Base-by-base conservation (phyloP, 2,329 filamentous ascomycete species). In the Cladosporium colombiae region DNA sequence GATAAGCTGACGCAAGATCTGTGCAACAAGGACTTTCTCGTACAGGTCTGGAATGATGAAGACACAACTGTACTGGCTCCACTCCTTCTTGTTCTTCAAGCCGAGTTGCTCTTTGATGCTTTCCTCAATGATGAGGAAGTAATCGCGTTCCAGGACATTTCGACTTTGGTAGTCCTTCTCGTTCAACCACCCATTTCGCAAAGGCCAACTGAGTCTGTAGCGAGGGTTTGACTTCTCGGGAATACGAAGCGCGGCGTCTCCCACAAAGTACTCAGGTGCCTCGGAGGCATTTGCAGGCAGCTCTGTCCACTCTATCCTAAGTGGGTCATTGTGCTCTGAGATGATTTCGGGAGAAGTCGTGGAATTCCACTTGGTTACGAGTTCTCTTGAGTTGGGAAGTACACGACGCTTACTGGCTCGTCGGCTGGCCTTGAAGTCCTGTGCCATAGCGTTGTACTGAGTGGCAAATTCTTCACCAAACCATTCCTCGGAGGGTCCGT, bases 1-100 rank as follows among this genome's bases (percentile, higher is more conserved):
- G 82, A 98, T 90, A 72, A 94, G 88, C 67, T 95, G 91, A 65
- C 93, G 89, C 50, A 99, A 83, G 11, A 96, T 82, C 75, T 91
- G 89, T 59, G 92, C 92, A 21, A 98, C 92, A 70, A 97, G 96
- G 60, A 87, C 88, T 77, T 96, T 96, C 80, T 99, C 95, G 79
- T 98, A 99, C 11, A 99, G 84, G 76, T 99, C 95, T 0, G 95
- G 95, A 56, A 99, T 96, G 69, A 99, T 89, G 74, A 98, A 92
- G n/a, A 97, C 93, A 72, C 93, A 97, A 73, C 91, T 95, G 79
- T 97, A 98, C 76, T 96, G 91, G 64, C 86, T 86, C 88, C 93
- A 96, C 61, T 94, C 89, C 72, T 89, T 91, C 73, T 91, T 91
- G 69, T 87, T 88, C 31, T 85, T 88, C 50, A 97, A 78, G 0